Evolutionary conservation across 768 basidiomycete genomes (phyloP).

Genomic region (Termitomyces sp.): DNA sequence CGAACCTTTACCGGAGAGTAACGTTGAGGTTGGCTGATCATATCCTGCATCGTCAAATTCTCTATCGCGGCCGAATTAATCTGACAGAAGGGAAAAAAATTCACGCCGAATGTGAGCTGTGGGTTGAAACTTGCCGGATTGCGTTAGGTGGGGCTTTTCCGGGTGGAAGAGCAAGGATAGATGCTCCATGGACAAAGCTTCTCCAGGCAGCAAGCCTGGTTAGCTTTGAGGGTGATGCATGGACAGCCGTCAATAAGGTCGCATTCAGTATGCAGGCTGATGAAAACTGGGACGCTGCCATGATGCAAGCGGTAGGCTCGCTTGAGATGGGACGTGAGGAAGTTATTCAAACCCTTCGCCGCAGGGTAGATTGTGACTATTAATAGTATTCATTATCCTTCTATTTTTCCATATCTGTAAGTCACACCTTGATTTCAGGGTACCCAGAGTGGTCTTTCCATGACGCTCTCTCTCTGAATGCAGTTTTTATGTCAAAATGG

Average conservation of each 20-base stretch:
- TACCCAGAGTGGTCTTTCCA: neutral
- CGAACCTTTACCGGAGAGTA: constrained; percentile 69
- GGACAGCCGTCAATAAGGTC: constrained; percentile 39
- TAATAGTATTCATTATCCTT: neutral
- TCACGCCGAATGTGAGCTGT: constrained; percentile 69
- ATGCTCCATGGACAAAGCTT: constrained; percentile 73
- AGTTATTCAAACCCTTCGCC: constrained; percentile 49
- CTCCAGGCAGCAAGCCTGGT: constrained; percentile 68
- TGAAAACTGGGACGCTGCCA: constrained; percentile 51
- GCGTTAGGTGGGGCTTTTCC: constrained; percentile 45
- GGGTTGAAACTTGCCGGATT: constrained; percentile 73
- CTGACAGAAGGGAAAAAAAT: constrained; percentile 57
- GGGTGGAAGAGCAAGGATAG: constrained; percentile 48
- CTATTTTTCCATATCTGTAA: too few species aligned
- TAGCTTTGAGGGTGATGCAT: constrained; percentile 50
- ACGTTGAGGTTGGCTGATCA: constrained; percentile 68
- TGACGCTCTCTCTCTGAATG: neutral
- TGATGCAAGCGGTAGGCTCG: constrained; percentile 50
- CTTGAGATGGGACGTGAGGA: constrained; percentile 61
- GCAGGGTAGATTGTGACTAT: constrained; percentile 26
- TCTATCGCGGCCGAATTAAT: constrained; percentile 70
- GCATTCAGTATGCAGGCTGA: constrained; percentile 45
- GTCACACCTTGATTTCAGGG: neutral
- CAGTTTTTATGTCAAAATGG: neutral
- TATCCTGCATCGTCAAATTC: constrained; percentile 77